Percentiles rank a stretch among this genome's conserved stretches.
phyloP scores from a whole-genome alignment of 2,329 filamentous ascomycete species.

The Nigrograna mackinnonii region DNA sequence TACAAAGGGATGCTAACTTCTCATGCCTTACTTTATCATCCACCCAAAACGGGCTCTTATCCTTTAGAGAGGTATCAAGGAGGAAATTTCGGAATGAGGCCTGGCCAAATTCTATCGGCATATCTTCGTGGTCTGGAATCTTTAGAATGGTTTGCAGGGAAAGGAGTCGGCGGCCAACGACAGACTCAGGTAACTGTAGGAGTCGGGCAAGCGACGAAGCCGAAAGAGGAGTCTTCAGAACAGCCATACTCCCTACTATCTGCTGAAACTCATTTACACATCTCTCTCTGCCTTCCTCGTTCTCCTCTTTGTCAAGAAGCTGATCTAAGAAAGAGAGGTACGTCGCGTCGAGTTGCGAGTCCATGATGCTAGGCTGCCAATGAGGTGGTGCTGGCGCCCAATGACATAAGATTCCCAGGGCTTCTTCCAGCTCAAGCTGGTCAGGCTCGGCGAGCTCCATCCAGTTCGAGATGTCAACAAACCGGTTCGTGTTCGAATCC shows the following conservation, averaged over 20 bases:
- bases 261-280: not conserved
- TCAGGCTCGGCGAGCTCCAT: no score
- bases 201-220: not conserved
- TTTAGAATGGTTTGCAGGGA: constrained; percentile 22
- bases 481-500: no score
- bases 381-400: no score
- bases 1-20: constrained; percentile 28
- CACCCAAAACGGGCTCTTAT: constrained; percentile 32
- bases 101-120: constrained; percentile 31
- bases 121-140: constrained; percentile 23
- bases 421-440: no score
- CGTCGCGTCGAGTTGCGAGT: no score
- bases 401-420: no score
- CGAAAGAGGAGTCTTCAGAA: constrained; percentile 11
- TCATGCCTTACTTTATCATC: constrained; percentile 33
- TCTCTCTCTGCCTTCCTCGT: constrained; percentile 1
- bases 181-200: not conserved
- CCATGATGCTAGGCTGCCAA: no score
- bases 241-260: not conserved
- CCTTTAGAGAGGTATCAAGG: constrained; percentile 11
- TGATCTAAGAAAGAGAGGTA: no score
- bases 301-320: not conserved
- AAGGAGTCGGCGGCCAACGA: constrained; percentile 15
- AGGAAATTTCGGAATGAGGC: constrained; percentile 18
- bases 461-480: no score